A percentile compares a stretch with the other conserved stretches of the same genome.
phyloP scores from a whole-genome alignment of 208 protist genomes.

The Acanthamoeba castellanii region DNA sequence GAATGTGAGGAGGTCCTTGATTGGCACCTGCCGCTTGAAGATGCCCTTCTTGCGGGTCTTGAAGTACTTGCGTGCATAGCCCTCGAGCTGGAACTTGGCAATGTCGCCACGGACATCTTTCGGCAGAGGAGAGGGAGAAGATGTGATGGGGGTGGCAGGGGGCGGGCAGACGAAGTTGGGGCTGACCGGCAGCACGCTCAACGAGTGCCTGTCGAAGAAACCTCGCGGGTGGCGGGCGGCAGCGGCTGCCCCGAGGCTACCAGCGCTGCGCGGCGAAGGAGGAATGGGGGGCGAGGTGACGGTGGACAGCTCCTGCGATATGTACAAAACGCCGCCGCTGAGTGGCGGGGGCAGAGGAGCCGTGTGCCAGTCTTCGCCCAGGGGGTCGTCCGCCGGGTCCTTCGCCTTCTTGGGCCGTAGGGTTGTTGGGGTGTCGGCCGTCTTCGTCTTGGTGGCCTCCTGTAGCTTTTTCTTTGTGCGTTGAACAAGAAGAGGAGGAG shows the following conservation, averaged over 20 bases:
- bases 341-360: neutral
- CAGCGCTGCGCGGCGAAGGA: neutral
- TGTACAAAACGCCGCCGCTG: neutral
- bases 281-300: neutral
- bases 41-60: conserved; percentile 68
- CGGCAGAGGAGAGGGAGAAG: neutral
- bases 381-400: neutral
- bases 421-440: neutral
- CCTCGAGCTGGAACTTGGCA: conserved; percentile 70
- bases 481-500: too few species aligned
- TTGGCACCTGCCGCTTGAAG: conserved; percentile 56
- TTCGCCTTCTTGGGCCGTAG: neutral
- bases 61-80: conserved; percentile 66
- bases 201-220: neutral
- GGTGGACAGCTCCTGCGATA: neutral
- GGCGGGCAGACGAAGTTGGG: neutral
- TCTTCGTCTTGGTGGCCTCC: neutral
- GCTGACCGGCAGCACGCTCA: neutral
- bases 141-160: neutral
- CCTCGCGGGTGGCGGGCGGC: neutral
- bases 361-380: neutral
- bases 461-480: neutral
- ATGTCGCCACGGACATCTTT: conserved; percentile 50
- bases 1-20: conserved; percentile 55
- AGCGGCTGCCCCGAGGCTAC: neutral